Percentiles rank a stretch among this genome's conserved stretches.
Evolutionary conservation across 2,329 filamentous ascomycete species (phyloP).

Genomic region (Amauroascus verrucosus): DNA sequence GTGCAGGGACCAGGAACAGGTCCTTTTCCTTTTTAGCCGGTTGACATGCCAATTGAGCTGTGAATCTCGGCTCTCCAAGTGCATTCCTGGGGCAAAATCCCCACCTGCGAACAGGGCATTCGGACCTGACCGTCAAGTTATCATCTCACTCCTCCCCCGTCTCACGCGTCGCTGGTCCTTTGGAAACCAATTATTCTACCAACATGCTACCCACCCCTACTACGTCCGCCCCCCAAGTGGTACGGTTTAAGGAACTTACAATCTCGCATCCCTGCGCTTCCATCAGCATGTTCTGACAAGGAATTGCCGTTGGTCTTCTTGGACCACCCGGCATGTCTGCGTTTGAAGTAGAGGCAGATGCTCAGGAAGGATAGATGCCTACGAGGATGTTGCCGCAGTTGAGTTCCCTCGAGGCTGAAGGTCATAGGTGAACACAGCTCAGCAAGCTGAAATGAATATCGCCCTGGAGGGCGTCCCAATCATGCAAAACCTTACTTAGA

Average conservation of each 20-base stretch:
- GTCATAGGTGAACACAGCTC: no score
- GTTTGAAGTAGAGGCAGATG: no score
- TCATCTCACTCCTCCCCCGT: not conserved
- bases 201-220: no score
- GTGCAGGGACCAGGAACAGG: no score
- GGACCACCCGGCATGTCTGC: no score
- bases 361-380: no score
- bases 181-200: no score
- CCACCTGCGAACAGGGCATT: not conserved
- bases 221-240: no score
- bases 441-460: no score
- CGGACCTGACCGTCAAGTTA: not conserved
- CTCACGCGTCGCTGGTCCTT: not conserved
- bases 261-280: not conserved
- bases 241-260: not conserved
- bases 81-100: not conserved
- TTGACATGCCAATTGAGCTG: not conserved
- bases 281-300: not conserved
- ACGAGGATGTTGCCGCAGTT: no score
- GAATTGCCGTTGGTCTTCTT: no score
- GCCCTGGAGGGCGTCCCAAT: not conserved
- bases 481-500: not conserved
- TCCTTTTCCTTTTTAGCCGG: not conserved
- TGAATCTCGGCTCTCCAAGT: not conserved
- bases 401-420: no score